Conservation (phyloP, 257 asterid species). For the Verbascum thapsus region DNA sequence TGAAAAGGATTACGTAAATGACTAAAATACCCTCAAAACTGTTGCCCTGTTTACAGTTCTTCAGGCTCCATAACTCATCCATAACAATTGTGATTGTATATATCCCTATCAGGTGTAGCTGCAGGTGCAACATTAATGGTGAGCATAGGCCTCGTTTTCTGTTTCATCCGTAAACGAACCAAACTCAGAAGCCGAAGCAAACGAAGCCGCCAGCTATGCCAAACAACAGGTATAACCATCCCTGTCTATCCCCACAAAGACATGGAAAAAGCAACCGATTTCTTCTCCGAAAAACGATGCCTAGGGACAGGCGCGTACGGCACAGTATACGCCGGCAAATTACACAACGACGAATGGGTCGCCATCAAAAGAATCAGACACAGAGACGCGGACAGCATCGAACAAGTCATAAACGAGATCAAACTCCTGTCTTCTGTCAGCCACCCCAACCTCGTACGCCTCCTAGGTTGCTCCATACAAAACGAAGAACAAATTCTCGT, state of each 20-base stretch:
- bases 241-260: conserved; percentile 64
- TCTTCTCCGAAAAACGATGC: conserved; percentile 63
- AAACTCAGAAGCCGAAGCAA: conserved; percentile 42
- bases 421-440: conserved; percentile 70
- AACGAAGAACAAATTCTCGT: conserved; percentile 74
- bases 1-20: too few species aligned
- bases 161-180: conserved; percentile 51
- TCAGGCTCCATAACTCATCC: too few species aligned
- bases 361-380: conserved; percentile 67
- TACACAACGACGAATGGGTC: conserved; percentile 62
- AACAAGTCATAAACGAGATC: conserved; percentile 78
- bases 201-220: conserved; percentile 42
- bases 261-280: conserved; percentile 70
- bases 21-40: too few species aligned
- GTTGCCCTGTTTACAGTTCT: too few species aligned
- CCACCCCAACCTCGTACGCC: conserved; percentile 80
- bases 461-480: conserved; percentile 72
- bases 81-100: too few species aligned
- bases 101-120: conserved; percentile 52
- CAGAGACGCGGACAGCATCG: conserved; percentile 48
- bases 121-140: conserved; percentile 72
- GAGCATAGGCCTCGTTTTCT: conserved; percentile 49
- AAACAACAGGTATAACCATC: conserved; percentile 67
- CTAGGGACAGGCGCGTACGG: conserved; percentile 86
- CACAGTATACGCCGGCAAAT: conserved; percentile 68